Base-by-base conservation (phyloP, 2,329 filamentous ascomycete genomes). In the Apiospora saccharicola region DNA sequence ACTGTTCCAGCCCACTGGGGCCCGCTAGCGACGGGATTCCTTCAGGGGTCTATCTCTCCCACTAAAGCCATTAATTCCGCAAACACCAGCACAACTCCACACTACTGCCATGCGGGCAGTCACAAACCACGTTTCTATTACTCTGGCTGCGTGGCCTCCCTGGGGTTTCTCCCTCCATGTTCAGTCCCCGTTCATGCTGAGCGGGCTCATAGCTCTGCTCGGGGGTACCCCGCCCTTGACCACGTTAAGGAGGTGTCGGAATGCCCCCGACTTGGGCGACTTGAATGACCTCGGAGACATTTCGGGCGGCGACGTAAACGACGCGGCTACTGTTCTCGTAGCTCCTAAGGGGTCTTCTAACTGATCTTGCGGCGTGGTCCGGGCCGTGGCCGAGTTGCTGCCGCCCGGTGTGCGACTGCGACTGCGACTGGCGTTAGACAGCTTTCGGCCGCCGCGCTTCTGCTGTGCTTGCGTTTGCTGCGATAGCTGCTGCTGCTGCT, bases 171-270 rank as follows among this genome's bases (percentile, higher is more conserved):
- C 44, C 16, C 1, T 37, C 24, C 51, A 34, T 30, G 37, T 34
- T 64, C 57, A 19, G 19, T 64, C 57, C 57, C 57, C 57, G 30
- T 64, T 37, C 41, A 68, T 44, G 44, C 67, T 68, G 41, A 68
- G 34, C 14, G 72, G 72, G 44, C 75, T 75, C 22, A 71, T 51
- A 24, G 70, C 51, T 26, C 68, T 70, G 49, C 72, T 64, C 19
- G 72, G 51, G 3, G 75, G 72, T 34, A 71, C 67, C 53, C 53
- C 71, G 19, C 57, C 57, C 37, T 72, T 70, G 37, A 67, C 46
- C 6, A 70, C 13, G 6, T 71, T 67, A 24, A 75, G 16, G 1
- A 75, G 64, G 24, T 72, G 47, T 22, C 76, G 73, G 34, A 77
- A 53, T 2, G 69, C 69, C 22, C 72, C 67, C 24, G 74, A 70